Base-by-base conservation (phyloP, 495 filamentous ascomycete genomes). In the Umbilicaria muhlenbergii region DNA sequence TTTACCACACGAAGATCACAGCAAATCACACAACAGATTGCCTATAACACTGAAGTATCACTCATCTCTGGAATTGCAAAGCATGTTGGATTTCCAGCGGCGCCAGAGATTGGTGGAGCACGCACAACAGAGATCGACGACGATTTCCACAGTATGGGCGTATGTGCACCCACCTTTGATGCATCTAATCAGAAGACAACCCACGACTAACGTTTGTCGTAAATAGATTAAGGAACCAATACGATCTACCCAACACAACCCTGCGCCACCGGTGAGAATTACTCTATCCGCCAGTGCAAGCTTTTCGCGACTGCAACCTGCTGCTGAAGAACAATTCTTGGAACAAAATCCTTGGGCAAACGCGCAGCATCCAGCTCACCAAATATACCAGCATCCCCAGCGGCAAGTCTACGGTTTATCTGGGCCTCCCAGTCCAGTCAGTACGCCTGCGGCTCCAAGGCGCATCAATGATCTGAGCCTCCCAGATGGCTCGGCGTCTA, bases 41-140 rank as follows among this genome's bases (percentile, higher is more conserved):
- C 83, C 36, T 94, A 94, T 59, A 95, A 94, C 58, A 80, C 79
- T 51, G 91, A 98, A 57, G 86, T 98, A 4, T 88, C 85, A 5
- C 71, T 94, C 12, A 71, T 98, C 44, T 79, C 86, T 7, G 89
- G 91, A 15, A 72, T 96, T 44, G 86, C 87, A 6, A 94, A 94
- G 58, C 84, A 94, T 60, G 75, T 92, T 41, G 91, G 91, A 17
- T 96, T 95, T 61, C 91, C 91, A 21, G 89, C 89, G 31, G 89
- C 89, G n/a, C 91, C 91, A 15, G 69, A 78, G 11, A 75, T 98
- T 48, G 62, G 70, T 19, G 72, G 78, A 18, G 82, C 79, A 15
- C 75, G 83, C 12, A 67, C 74, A 10, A 66, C 75, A 14, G 86
- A 93, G 47, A 61, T 86, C 18, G 83, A 93, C 32, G 81, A 86